A percentile compares a stretch with the other conserved stretches of the same genome.
Conservation (phyloP, 768 basidiomycete genomes). For the Lactifluus subvellereus region DNA sequence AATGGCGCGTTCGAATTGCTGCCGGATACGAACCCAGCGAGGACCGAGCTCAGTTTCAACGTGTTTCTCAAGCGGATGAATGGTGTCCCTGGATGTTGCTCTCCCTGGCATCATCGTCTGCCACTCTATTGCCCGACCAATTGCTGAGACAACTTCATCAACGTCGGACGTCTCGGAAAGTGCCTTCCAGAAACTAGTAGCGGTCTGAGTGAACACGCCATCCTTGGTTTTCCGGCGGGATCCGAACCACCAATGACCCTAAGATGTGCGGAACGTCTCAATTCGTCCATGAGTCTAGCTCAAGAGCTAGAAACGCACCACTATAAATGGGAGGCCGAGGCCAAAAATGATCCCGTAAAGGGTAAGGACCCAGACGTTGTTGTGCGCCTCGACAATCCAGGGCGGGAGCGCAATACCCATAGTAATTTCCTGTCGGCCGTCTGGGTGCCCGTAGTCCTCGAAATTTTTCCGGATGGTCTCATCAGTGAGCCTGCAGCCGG, state of each 20-base stretch:
- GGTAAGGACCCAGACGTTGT: constrained; percentile 87
- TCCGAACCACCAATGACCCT: constrained; percentile 98
- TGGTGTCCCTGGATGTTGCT: constrained; percentile 27
- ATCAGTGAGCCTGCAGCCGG: constrained; percentile 67
- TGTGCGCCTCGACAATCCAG: constrained; percentile 90
- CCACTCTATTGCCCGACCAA: constrained; percentile 61
- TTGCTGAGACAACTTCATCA: constrained; percentile 61
- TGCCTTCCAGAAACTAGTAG: constrained; percentile 81
- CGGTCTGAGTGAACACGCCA: constrained; percentile 73
- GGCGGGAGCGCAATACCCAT: constrained; percentile 93
- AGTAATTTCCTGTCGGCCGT: constrained; percentile 90
- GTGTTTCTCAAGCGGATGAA: constrained; percentile 47
- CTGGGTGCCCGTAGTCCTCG: constrained; percentile 87
- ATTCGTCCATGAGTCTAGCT: background rate
- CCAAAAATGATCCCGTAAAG: constrained; percentile 87
- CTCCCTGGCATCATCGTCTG: constrained; percentile 39
- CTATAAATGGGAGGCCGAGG: constrained; percentile 75
- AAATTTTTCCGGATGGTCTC: constrained; percentile 87
- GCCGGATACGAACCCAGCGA: constrained; percentile 51
- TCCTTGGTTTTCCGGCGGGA: constrained; percentile 88
- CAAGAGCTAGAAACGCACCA: constrained; percentile 41
- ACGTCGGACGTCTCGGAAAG: constrained; percentile 76
- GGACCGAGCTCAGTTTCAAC: constrained; percentile 44
- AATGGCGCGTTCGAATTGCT: constrained; percentile 33
- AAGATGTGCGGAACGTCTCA: background rate